Percentiles rank a stretch among this genome's conserved stretches.
Conservation (phyloP, 2,329 filamentous ascomycete species). For the Sordariomycetes sp. region DNA sequence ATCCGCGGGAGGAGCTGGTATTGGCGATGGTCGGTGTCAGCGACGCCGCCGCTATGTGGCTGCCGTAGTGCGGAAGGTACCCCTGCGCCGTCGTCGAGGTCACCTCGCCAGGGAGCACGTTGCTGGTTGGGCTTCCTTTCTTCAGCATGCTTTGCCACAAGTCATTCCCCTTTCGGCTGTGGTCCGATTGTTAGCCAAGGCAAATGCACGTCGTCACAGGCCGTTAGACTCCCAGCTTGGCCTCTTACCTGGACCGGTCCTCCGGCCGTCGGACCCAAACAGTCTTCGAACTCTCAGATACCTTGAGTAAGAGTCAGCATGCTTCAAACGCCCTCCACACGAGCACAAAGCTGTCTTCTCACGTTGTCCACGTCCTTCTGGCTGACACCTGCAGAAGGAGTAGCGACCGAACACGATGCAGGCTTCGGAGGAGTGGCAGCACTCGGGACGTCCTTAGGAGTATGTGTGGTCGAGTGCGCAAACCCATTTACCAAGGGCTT, state of each 20-base stretch:
- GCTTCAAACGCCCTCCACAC: not conserved
- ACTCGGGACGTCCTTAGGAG: not conserved
- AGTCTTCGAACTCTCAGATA: not conserved
- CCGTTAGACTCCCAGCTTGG: not conserved
- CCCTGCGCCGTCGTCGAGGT: constrained; percentile 43
- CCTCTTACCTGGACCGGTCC: constrained; percentile 2
- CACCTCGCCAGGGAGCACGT: constrained; percentile 33
- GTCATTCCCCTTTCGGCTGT: constrained; percentile 29
- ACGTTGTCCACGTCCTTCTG: constrained; percentile 15
- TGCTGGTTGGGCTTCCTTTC: constrained; percentile 37
- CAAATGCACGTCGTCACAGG: not conserved
- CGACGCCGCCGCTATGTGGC: constrained; percentile 41
- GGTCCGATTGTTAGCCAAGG: constrained; percentile 8
- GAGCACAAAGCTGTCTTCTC: not conserved
- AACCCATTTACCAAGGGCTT: not conserved
- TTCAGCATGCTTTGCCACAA: constrained; percentile 41
- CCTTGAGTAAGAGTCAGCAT: not conserved
- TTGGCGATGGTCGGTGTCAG: constrained; percentile 32
- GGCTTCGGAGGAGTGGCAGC: not conserved
- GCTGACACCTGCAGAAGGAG: constrained; percentile 31
- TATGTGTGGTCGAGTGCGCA: not conserved
- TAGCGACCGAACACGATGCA: constrained; percentile 45
- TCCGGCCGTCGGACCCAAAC: not conserved
- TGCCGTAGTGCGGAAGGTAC: constrained; percentile 40
- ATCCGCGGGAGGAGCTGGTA: constrained; percentile 18